Conservation (phyloP, 2,329 filamentous ascomycete genomes). For the Exophiala mesophila region DNA sequence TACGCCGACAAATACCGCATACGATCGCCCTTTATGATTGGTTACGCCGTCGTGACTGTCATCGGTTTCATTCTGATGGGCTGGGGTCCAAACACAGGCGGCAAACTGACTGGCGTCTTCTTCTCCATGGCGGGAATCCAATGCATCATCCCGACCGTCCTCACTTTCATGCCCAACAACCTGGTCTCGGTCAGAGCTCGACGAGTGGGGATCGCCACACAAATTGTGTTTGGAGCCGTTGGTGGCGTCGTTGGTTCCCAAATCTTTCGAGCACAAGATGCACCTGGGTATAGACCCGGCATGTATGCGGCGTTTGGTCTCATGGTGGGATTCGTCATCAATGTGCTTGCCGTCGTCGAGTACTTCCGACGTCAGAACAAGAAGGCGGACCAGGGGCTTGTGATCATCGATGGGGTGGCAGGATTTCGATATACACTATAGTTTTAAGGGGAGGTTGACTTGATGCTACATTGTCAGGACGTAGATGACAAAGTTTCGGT, state of each 20-base stretch:
- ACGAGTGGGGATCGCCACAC: constrained; percentile 32
- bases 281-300: constrained; percentile 21
- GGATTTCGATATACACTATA: constrained; percentile 15
- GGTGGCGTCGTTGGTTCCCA: constrained; percentile 23
- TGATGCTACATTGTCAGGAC: too few relatives aligned
- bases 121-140: constrained; percentile 63
- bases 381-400: not conserved
- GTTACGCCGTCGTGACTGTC: constrained; percentile 33
- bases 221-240: constrained; percentile 36
- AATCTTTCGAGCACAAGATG: constrained; percentile 23
- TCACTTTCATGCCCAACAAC: constrained; percentile 81
- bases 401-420: constrained; percentile 1
- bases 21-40: constrained; percentile 26
- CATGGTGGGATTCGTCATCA: constrained; percentile 6
- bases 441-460: too few relatives aligned
- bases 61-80: constrained; percentile 59
- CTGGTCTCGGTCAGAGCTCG: constrained; percentile 43
- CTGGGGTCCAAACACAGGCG: constrained; percentile 50
- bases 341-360: constrained; percentile 4
- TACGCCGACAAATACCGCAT: constrained; percentile 28
- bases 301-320: constrained; percentile 11
- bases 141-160: constrained; percentile 62
- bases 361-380: constrained; percentile 32
- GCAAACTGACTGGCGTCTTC: constrained; percentile 69
- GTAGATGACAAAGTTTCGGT: not conserved